Percentiles rank a stretch among this genome's conserved stretches.
phyloP scores from a whole-genome alignment of 768 basidiomycete species.

The Agaricus blazei region DNA sequence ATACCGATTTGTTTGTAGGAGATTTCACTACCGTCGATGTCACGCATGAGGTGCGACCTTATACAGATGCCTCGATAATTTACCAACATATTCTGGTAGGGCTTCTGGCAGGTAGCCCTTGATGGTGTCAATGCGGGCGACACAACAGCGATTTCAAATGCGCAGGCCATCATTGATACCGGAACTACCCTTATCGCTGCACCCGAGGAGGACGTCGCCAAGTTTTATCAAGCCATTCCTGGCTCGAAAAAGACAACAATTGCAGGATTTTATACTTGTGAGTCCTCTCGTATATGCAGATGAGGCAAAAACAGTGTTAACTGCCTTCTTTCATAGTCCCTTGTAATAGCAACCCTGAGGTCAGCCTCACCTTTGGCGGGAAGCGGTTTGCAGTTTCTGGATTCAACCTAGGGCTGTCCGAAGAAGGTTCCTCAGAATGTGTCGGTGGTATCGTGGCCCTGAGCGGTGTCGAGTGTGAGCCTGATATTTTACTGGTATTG shows the following conservation, averaged over 20 bases:
- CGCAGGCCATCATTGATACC: slow-evolving; percentile 32
- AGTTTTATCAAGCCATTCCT: slow-evolving; percentile 26
- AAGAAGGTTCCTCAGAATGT: slow-evolving; percentile 50
- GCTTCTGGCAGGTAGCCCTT: slow-evolving; percentile 30
- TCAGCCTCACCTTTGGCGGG: slow-evolving; percentile 34
- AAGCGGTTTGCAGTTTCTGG: slow-evolving; percentile 35
- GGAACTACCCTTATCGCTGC: slow-evolving; percentile 39
- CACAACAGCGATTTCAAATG: slow-evolving; percentile 3
- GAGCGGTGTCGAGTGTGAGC: not conserved
- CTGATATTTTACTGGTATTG: not conserved
- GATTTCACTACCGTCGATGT: slow-evolving; percentile 34
- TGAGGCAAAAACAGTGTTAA: not conserved
- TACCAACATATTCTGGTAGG: slow-evolving; percentile 12
- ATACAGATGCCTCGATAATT: not conserved
- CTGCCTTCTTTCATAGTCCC: slow-evolving; percentile 17
- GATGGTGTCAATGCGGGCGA: slow-evolving; percentile 13
- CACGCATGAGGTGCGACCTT: slow-evolving; percentile 19
- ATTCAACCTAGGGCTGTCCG: slow-evolving; percentile 37
- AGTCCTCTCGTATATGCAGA: not conserved
- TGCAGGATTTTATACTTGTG: slow-evolving; percentile 25
- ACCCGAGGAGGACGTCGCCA: slow-evolving; percentile 18
- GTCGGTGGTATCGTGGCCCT: slow-evolving; percentile 32
- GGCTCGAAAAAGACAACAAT: slow-evolving; percentile 23
- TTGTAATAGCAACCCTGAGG: slow-evolving; percentile 20
- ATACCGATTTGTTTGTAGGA: slow-evolving; percentile 40